A percentile compares a stretch with the other conserved stretches of the same genome.
phyloP scores from a whole-genome alignment of 768 basidiomycete genomes.

The Hericium erinaceus region DNA sequence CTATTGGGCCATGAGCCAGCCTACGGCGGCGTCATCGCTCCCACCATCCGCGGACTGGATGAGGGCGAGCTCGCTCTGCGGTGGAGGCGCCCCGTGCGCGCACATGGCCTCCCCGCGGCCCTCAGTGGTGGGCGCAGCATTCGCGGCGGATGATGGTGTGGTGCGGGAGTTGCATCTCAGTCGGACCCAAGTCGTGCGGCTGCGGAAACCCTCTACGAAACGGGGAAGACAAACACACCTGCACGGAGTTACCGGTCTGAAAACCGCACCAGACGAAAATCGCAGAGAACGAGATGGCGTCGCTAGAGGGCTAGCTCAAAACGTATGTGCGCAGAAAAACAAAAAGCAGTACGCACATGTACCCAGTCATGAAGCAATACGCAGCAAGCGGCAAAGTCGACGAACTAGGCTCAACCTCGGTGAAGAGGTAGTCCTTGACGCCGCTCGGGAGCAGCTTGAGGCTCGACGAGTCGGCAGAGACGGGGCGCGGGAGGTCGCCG shows the following conservation, averaged over 20 bases:
- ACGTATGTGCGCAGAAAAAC: neutral
- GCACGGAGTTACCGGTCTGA: conserved; percentile 71
- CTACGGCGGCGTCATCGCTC: too few species aligned
- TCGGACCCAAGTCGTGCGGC: too few species aligned
- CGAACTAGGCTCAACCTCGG: conserved; percentile 42
- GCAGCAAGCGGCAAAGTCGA: conserved; percentile 47
- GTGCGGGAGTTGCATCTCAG: too few species aligned
- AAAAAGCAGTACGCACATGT: conserved; percentile 40
- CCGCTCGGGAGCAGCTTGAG: conserved; percentile 8
- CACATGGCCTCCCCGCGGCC: too few species aligned
- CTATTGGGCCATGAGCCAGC: too few species aligned
- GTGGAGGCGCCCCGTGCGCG: too few species aligned
- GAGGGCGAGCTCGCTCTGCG: too few species aligned
- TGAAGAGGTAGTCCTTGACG: conserved; percentile 22
- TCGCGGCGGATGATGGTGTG: too few species aligned
- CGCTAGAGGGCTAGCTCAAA: conserved; percentile 28
- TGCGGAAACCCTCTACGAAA: neutral
- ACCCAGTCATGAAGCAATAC: conserved; percentile 76
- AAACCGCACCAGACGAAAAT: conserved; percentile 82
- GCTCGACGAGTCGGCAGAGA: neutral
- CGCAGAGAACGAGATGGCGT: conserved; percentile 67
- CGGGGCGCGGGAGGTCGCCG: conserved; percentile 3
- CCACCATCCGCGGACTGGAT: too few species aligned
- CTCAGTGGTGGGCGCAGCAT: too few species aligned
- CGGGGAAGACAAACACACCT: conserved; percentile 30